Evolutionary conservation across 306 rosid species (phyloP).

Genomic region (Cucumis melo): DNA sequence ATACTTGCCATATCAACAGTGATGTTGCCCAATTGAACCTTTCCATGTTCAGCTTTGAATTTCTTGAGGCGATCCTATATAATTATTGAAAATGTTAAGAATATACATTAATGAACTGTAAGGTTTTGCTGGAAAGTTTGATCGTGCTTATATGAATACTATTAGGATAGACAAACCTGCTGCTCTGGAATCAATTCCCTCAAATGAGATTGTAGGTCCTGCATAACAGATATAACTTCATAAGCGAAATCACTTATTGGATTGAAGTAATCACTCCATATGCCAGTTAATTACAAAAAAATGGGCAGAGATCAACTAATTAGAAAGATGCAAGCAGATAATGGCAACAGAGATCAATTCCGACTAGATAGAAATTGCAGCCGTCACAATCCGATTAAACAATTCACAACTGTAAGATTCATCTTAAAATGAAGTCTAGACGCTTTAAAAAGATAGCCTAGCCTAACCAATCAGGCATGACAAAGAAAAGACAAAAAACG

Average conservation of each 20-base stretch:
- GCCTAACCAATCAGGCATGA: background rate
- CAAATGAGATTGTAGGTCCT: conserved; percentile 82
- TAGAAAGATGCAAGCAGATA: background rate
- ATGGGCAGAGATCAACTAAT: background rate
- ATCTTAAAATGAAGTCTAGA: background rate
- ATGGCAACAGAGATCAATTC: background rate
- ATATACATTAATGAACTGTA: background rate
- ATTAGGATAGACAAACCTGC: conserved; percentile 45
- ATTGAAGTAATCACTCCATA: background rate
- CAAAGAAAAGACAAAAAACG: background rate
- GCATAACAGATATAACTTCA: conserved; percentile 11
- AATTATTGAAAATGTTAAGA: background rate
- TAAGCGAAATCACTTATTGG: background rate
- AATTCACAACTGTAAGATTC: background rate
- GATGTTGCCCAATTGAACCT: conserved; percentile 71
- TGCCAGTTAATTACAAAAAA: background rate
- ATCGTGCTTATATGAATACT: background rate
- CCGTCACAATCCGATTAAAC: background rate
- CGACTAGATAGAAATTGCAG: background rate
- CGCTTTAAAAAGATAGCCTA: background rate
- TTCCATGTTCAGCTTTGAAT: conserved; percentile 67
- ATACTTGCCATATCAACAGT: conserved; percentile 79
- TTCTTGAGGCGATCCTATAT: conserved; percentile 92
- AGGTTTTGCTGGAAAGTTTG: background rate
- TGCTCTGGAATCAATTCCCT: conserved; percentile 81